Conservation (phyloP, 139 green algal species). For the Asterochloris erici region DNA sequence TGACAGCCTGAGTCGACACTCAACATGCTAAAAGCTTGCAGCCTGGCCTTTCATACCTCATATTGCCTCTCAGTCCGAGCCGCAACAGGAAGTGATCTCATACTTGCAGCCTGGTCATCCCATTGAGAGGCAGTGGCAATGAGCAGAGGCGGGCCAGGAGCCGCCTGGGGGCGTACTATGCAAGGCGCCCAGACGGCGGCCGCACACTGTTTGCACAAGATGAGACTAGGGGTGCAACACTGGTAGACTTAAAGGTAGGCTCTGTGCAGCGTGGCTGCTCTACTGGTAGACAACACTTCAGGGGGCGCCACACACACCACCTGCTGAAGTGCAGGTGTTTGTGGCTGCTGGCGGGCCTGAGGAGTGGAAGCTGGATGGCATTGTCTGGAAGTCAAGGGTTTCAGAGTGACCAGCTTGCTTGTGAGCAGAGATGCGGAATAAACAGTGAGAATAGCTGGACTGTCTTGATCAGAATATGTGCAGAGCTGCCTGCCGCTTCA, state of each 20-base stretch:
- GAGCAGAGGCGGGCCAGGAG: slow-evolving; percentile 34
- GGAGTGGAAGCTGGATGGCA: slow-evolving; percentile 40
- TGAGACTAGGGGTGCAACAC: slow-evolving; percentile 40
- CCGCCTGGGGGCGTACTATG: slow-evolving; percentile 66
- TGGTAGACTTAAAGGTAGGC: slow-evolving; percentile 50
- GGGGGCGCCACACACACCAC: too few relatives aligned
- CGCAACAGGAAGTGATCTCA: too few relatives aligned
- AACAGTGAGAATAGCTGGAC: too few relatives aligned
- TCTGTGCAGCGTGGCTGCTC: not conserved
- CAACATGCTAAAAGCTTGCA: too few relatives aligned
- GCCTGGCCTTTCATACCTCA: too few relatives aligned
- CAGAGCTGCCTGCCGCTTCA: too few relatives aligned
- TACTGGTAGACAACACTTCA: not conserved
- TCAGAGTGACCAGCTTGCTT: not conserved
- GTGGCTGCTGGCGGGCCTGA: slow-evolving; percentile 29
- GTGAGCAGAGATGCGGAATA: not conserved
- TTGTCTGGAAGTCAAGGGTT: slow-evolving; percentile 28
- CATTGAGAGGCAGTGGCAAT: slow-evolving; percentile 29
- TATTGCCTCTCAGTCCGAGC: too few relatives aligned
- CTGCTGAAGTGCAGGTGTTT: slow-evolving; percentile 24
- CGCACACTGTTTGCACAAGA: slow-evolving; percentile 48
- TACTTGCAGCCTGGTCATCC: slow-evolving; percentile 37
- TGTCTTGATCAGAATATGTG: too few relatives aligned
- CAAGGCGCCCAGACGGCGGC: slow-evolving; percentile 32
- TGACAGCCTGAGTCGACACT: too few relatives aligned